phyloP scores from a whole-genome alignment of 106 monocot genomes.

The Alisma plantagoaquatica region DNA sequence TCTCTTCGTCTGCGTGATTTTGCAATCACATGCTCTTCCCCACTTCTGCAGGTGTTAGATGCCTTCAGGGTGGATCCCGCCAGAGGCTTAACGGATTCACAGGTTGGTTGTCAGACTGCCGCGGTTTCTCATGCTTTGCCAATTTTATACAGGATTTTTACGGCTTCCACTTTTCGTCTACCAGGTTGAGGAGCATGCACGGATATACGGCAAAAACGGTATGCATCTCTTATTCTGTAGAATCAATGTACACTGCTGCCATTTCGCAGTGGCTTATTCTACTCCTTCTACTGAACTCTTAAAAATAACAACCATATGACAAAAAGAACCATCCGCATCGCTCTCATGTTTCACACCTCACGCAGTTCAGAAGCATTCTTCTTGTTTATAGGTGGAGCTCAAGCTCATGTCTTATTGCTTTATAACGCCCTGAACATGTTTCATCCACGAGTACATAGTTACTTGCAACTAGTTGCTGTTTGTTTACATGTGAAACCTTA shows the following conservation, averaged over 20 bases:
- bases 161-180: background rate
- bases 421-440: too few species aligned
- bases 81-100: constrained; percentile 69
- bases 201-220: constrained; percentile 78
- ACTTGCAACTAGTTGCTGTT: too few species aligned
- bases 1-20: background rate
- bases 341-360: background rate
- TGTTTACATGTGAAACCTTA: background rate
- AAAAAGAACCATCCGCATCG: background rate
- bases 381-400: too few species aligned
- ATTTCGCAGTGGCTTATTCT: background rate
- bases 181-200: constrained; percentile 63
- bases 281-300: background rate
- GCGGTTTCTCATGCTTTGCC: background rate
- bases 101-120: constrained; percentile 26
- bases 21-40: background rate
- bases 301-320: background rate
- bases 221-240: background rate
- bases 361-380: background rate
- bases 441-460: too few species aligned
- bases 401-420: too few species aligned
- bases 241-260: constrained; percentile 1
- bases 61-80: constrained; percentile 84
- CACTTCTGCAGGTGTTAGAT: constrained; percentile 51
- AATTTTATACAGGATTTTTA: background rate